Evolutionary conservation across 1,139 yeast species (phyloP).

Genomic region (Diutina sp.): DNA sequence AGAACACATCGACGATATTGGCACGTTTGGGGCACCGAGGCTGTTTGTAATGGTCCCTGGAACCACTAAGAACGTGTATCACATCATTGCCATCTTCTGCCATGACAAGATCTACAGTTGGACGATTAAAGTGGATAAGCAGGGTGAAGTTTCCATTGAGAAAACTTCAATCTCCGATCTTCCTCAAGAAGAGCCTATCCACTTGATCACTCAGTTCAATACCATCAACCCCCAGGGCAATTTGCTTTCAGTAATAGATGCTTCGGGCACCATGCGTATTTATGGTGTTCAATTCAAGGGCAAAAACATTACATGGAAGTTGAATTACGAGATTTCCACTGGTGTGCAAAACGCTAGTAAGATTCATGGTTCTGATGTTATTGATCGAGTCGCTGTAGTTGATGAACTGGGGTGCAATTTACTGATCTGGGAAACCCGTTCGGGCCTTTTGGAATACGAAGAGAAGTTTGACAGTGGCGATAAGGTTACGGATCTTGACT

Average conservation of each 20-base stretch:
- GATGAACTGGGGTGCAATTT: conserved; percentile 37
- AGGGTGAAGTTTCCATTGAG: background rate
- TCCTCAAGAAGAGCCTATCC: background rate
- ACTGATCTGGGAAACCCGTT: conserved; percentile 65
- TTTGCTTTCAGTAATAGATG: conserved; percentile 34
- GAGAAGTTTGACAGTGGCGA: conserved; percentile 26
- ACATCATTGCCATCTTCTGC: background rate
- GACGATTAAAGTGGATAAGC: background rate
- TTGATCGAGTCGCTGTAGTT: conserved; percentile 62
- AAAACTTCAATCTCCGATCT: background rate
- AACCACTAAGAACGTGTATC: background rate
- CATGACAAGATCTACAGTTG: background rate
- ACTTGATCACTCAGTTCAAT: background rate
- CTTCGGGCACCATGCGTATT: conserved; percentile 39
- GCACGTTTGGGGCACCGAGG: background rate
- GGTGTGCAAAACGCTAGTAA: conserved; percentile 38
- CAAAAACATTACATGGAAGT: conserved; percentile 32
- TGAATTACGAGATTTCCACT: conserved; percentile 37
- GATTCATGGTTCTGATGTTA: conserved; percentile 57
- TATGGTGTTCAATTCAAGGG: background rate
- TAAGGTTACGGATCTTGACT: conserved; percentile 49
- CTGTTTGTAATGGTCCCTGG: background rate
- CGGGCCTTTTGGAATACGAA: conserved; percentile 56
- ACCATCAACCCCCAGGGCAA: background rate
- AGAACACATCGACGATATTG: background rate